Conservation (phyloP, 768 basidiomycete genomes). For the Kondoa subrosea region DNA sequence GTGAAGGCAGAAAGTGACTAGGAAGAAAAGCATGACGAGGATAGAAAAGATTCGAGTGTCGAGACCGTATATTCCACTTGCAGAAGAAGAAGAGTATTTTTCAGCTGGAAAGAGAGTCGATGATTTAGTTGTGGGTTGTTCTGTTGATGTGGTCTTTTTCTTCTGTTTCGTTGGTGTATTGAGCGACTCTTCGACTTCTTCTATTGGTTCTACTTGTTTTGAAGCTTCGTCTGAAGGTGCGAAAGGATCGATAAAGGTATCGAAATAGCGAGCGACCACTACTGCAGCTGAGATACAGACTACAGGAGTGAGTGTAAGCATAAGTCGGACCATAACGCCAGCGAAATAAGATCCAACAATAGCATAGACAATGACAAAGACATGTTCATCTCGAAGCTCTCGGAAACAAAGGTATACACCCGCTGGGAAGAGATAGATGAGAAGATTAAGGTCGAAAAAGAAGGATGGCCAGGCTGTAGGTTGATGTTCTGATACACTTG, state of each 20-base stretch:
- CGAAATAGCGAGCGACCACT: slow-evolving; percentile 68
- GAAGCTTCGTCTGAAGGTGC: slow-evolving; percentile 39
- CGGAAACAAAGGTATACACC: slow-evolving; percentile 89
- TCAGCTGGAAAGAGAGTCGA: slow-evolving; percentile 3
- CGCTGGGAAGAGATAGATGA: slow-evolving; percentile 94
- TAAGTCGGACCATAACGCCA: slow-evolving; percentile 97
- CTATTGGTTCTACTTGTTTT: neutral
- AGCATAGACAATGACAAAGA: slow-evolving; percentile 97
- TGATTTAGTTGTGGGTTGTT: slow-evolving; percentile 5
- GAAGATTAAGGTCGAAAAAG: slow-evolving; percentile 97
- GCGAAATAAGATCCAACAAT: slow-evolving; percentile 94
- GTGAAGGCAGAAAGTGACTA: slow-evolving; percentile 81
- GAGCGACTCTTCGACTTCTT: slow-evolving; percentile 16
- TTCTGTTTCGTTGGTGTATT: slow-evolving; percentile 42
- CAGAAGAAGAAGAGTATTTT: slow-evolving; percentile 5
- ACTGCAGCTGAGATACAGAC: slow-evolving; percentile 89
- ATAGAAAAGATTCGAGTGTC: slow-evolving; percentile 66
- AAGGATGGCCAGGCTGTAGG: slow-evolving; percentile 99
- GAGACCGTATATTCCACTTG: slow-evolving; percentile 57
- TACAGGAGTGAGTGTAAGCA: slow-evolving; percentile 91
- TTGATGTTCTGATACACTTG: slow-evolving; percentile 97
- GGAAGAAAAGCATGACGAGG: slow-evolving; percentile 55
- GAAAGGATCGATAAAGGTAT: slow-evolving; percentile 71
- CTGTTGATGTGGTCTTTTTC: slow-evolving; percentile 35
- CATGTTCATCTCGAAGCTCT: slow-evolving; percentile 82